Evolutionary conservation across 2,329 filamentous ascomycete genomes (phyloP).

Genomic region (Xylaria arbuscula): DNA sequence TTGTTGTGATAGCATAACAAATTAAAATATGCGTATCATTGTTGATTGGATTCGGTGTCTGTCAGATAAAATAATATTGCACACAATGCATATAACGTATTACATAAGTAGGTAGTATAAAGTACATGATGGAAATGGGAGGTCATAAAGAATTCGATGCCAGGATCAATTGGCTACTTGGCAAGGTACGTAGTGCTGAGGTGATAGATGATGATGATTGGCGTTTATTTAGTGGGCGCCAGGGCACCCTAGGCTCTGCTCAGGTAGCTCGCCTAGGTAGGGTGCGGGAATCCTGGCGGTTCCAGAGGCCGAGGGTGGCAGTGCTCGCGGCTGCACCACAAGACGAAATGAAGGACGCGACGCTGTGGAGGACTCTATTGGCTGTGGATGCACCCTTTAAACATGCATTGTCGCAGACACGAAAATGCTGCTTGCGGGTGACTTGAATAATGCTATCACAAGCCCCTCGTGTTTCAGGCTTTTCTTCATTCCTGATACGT

Average conservation of each 20-base stretch:
- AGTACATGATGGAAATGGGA: too few relatives aligned
- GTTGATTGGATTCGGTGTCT: neutral
- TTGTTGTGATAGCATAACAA: too few relatives aligned
- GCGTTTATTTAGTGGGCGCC: conserved; percentile 3
- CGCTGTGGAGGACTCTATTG: conserved; percentile 20
- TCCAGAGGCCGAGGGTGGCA: conserved; percentile 35
- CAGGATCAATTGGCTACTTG: conserved; percentile 18
- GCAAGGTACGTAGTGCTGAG: neutral
- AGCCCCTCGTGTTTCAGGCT: conserved; percentile 28
- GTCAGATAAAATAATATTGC: neutral
- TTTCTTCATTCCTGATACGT: neutral
- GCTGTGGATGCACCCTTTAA: conserved; percentile 21
- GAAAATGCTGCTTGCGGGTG: conserved; percentile 14
- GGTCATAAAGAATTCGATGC: neutral
- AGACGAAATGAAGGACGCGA: conserved; percentile 35
- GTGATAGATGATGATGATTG: conserved; percentile 22
- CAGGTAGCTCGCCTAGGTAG: too few relatives aligned
- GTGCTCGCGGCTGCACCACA: conserved; percentile 30
- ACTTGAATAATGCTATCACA: conserved; percentile 18
- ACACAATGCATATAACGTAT: too few relatives aligned
- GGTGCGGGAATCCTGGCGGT: conserved; percentile 26
- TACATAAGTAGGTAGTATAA: too few relatives aligned
- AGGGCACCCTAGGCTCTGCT: neutral
- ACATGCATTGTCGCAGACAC: conserved; percentile 37
- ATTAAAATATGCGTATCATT: neutral